These are phyloP conservation scores for Blastomyces silverae DNA, from an alignment of 2,329 filamentous ascomycete species.

Conservation along the genomic window DNA sequence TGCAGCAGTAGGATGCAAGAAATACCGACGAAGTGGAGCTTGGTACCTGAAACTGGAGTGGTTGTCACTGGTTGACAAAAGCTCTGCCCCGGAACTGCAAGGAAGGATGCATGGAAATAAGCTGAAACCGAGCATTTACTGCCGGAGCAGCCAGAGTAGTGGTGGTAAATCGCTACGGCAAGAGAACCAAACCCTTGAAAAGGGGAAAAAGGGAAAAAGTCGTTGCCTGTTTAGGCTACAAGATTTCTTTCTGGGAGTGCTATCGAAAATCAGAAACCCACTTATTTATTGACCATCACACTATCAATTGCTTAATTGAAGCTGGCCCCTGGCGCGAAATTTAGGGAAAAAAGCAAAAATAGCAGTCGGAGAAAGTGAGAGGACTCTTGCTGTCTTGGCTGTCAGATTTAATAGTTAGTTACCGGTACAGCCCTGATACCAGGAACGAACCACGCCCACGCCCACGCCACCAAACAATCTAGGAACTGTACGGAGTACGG, in stretches of 20 bases:
- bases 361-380: neutral
- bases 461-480: neutral
- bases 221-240: slow-evolving; percentile 11
- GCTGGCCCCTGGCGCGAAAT: neutral
- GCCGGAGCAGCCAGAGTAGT: neutral
- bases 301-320: slow-evolving; percentile 9
- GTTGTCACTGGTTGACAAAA: neutral
- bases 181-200: neutral
- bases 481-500: neutral
- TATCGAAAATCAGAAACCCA: neutral
- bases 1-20: neutral
- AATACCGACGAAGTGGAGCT: neutral
- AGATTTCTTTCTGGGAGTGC: neutral
- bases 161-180: neutral
- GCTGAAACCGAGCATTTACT: neutral
- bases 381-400: neutral
- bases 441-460: neutral
- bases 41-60: neutral
- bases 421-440: neutral
- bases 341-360: neutral
- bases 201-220: neutral
- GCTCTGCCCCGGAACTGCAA: neutral
- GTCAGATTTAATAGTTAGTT: neutral
- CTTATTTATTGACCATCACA: neutral
- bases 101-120: neutral